Evolutionary conservation across 2,329 filamentous ascomycete genomes (phyloP).

Genomic region (Xylaria sp.): DNA sequence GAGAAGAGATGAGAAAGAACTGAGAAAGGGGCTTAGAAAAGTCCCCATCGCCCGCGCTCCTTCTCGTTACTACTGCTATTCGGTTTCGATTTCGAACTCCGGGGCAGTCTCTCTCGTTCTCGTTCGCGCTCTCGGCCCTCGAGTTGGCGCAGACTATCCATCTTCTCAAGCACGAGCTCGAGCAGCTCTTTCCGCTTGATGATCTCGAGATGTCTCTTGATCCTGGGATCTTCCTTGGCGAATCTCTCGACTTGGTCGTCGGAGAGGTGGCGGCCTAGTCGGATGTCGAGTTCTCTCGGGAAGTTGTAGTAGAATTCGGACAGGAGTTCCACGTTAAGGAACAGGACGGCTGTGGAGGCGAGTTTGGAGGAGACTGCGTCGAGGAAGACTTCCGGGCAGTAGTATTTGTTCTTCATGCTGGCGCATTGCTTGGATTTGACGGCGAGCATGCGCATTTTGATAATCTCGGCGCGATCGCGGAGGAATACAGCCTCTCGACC

Average conservation of each 20-base stretch:
- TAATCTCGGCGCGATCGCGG: slow-evolving; percentile 80
- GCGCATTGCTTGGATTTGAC: slow-evolving; percentile 88
- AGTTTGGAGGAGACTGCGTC: slow-evolving; percentile 94
- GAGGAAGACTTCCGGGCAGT: slow-evolving; percentile 96
- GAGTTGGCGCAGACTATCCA: slow-evolving; percentile 81
- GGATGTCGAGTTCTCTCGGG: slow-evolving; percentile 81
- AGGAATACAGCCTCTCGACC: slow-evolving; percentile 92
- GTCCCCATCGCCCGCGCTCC: slow-evolving; percentile 44
- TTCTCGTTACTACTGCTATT: slow-evolving; percentile 29
- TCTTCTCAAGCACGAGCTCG: slow-evolving; percentile 90
- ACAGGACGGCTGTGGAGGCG: slow-evolving; percentile 89
- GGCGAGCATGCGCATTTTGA: slow-evolving; percentile 83
- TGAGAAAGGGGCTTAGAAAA: slow-evolving; percentile 35
- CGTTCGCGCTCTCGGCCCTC: slow-evolving; percentile 66
- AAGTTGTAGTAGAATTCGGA: slow-evolving; percentile 99
- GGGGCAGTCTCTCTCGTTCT: slow-evolving; percentile 50
- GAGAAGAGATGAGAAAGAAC: neutral
- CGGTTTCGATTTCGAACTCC: slow-evolving; percentile 20
- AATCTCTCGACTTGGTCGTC: slow-evolving; percentile 82
- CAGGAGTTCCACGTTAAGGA: slow-evolving; percentile 93
- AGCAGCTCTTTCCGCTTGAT: slow-evolving; percentile 88
- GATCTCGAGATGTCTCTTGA: slow-evolving; percentile 82
- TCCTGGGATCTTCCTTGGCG: slow-evolving; percentile 86
- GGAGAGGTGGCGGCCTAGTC: slow-evolving; percentile 74
- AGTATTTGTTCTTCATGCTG: slow-evolving; percentile 81